Percentiles rank a stretch among this genome's conserved stretches.
phyloP scores from a whole-genome alignment of 768 basidiomycete species.

The Lactarius akahatsu region DNA sequence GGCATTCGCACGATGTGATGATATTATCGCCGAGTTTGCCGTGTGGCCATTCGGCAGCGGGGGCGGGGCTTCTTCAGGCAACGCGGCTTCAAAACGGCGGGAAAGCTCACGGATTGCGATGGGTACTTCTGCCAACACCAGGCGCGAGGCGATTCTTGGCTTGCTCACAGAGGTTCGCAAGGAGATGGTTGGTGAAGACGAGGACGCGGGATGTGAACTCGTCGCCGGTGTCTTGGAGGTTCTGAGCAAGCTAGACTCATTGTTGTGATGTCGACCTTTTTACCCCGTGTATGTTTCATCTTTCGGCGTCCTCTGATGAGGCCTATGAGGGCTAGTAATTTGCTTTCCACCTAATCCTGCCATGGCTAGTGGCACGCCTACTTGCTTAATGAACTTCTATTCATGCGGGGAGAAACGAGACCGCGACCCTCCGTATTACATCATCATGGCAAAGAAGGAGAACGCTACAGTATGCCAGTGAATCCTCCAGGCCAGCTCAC shows the following conservation, averaged over 20 bases:
- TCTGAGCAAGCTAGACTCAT: constrained; percentile 85
- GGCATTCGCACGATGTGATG: constrained; percentile 91
- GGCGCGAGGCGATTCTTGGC: constrained; percentile 69
- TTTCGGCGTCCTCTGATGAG: constrained; percentile 8
- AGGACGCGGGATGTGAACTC: constrained; percentile 87
- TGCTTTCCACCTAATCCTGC: background rate
- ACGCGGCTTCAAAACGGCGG: constrained; percentile 35
- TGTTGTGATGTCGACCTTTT: constrained; percentile 48
- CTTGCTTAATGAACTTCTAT: background rate
- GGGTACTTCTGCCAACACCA: constrained; percentile 49
- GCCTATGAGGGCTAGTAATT: constrained; percentile 15
- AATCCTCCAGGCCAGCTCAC: no score
- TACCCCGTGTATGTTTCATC: constrained; percentile 18
- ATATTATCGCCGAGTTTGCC: constrained; percentile 88
- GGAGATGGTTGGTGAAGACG: constrained; percentile 62
- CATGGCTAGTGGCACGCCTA: background rate
- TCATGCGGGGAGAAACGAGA: background rate
- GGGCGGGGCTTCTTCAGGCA: constrained; percentile 4
- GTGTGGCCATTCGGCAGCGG: constrained; percentile 80
- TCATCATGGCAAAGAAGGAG: no score
- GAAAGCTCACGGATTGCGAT: constrained; percentile 51
- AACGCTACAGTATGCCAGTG: no score
- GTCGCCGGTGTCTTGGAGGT: constrained; percentile 93
- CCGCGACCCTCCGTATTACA: background rate
- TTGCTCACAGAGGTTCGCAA: constrained; percentile 71